A percentile compares a stretch with the other conserved stretches of the same genome.
Evolutionary conservation across 352 stramenopile genomes (phyloP).

Genomic region (Globisporangium sylvaticum): DNA sequence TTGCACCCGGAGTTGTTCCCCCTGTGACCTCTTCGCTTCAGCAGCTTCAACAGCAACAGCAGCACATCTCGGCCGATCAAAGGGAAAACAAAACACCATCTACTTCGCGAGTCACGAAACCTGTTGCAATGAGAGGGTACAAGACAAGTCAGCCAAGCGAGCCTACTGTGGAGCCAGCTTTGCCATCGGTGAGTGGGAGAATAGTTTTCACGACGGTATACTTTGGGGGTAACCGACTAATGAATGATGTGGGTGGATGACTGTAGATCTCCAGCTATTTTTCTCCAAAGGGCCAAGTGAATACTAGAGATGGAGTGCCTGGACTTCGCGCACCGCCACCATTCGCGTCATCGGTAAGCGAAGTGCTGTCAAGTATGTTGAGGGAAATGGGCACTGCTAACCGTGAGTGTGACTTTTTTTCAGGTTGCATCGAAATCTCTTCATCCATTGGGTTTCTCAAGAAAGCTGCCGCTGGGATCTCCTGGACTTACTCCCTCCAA

Average conservation of each 20-base stretch:
- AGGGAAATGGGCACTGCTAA: background rate
- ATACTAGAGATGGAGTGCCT: background rate
- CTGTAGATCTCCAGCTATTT: slow-evolving; percentile 1
- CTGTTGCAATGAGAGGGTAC: slow-evolving; percentile 11
- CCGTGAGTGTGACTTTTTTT: background rate
- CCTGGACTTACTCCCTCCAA: slow-evolving; percentile 5
- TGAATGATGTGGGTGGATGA: background rate
- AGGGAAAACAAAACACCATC: slow-evolving; percentile 7
- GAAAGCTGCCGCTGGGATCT: slow-evolving; percentile 11
- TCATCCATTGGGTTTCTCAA: slow-evolving; percentile 3
- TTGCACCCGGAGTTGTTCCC: background rate
- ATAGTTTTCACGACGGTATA: background rate
- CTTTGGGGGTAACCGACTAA: background rate
- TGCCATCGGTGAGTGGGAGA: slow-evolving; percentile 4
- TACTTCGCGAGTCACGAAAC: slow-evolving; percentile 7
- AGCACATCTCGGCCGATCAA: slow-evolving; percentile 1
- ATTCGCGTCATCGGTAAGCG: slow-evolving; percentile 7
- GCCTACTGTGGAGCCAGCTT: background rate
- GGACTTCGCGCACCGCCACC: background rate
- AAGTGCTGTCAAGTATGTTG: background rate
- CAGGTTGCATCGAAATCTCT: background rate
- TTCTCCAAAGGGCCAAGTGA: background rate
- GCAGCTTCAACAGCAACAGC: background rate
- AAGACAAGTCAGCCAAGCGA: background rate
- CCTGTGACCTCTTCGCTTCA: background rate